Percentiles rank a stretch among this genome's conserved stretches.
These are phyloP conservation scores for Beta macrorhiza DNA, from an alignment of 179 eudicot genomes.

Conservation along the genomic window DNA sequence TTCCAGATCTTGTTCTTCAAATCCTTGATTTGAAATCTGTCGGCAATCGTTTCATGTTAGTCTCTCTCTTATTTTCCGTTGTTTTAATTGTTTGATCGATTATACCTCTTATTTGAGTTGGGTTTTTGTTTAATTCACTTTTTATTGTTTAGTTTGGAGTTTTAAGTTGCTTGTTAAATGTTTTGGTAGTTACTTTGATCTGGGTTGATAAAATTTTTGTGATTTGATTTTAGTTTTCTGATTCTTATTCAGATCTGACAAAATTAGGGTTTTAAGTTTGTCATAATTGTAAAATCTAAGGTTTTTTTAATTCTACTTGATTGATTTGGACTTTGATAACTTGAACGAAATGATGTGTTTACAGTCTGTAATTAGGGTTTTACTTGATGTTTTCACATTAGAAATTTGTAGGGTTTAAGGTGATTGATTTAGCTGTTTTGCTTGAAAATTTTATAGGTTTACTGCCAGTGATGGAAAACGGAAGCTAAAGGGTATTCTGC, in stretches of 20 bases:
- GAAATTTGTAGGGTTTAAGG: not conserved
- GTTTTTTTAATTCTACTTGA: not conserved
- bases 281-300: not conserved
- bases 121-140: not conserved
- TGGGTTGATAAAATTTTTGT: no score
- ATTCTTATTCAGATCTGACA: not conserved
- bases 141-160: not conserved
- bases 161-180: no score
- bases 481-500: slow-evolving; percentile 70
- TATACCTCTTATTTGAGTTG: not conserved
- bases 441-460: slow-evolving; percentile 47
- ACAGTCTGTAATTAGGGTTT: not conserved
- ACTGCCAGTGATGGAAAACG: slow-evolving; percentile 76
- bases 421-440: not conserved
- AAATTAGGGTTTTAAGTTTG: slow-evolving; percentile 8
- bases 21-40: slow-evolving; percentile 66
- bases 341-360: not conserved
- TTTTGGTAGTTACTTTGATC: no score
- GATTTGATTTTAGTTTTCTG: no score
- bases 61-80: not conserved
- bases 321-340: not conserved
- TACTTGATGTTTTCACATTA: no score
- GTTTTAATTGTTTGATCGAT: not conserved
- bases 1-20: slow-evolving; percentile 66
- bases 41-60: slow-evolving; percentile 62